Percentiles rank a stretch among this genome's conserved stretches.
These are phyloP conservation scores for Hypoxylon lienhwacheense DNA, from an alignment of 495 filamentous ascomycete genomes.

Conservation along the genomic window DNA sequence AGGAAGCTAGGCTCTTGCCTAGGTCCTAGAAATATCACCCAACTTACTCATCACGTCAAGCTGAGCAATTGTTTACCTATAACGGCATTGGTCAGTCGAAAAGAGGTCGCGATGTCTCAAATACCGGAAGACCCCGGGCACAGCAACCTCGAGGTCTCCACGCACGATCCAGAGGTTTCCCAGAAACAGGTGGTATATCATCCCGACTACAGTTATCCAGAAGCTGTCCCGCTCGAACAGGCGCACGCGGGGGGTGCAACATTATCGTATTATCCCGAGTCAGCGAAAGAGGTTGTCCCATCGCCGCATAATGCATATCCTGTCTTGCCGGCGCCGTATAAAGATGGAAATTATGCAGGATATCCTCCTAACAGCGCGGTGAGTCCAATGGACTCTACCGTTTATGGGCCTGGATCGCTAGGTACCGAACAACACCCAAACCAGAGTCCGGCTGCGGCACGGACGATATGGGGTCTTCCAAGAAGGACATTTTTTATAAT, in stretches of 20 bases:
- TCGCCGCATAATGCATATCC: constrained; percentile 7
- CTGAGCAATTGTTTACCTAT: constrained; percentile 14
- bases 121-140: constrained; percentile 7
- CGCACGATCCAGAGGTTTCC: constrained; percentile 20
- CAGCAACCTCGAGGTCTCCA: constrained; percentile 32
- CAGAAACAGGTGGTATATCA: constrained; percentile 31
- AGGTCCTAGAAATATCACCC: constrained; percentile 7
- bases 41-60: constrained; percentile 6
- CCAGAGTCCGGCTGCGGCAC: constrained; percentile 8
- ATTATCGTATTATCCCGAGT: constrained; percentile 26
- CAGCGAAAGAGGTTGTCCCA: constrained; percentile 29
- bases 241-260: constrained; percentile 5
- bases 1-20: constrained; percentile 9
- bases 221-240: constrained; percentile 31
- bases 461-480: constrained; percentile 24
- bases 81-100: constrained; percentile 14
- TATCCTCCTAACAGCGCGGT: constrained; percentile 9
- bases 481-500: constrained; percentile 27
- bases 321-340: constrained; percentile 10
- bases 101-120: constrained; percentile 23
- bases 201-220: constrained; percentile 29
- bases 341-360: constrained; percentile 13
- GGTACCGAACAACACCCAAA: neutral
- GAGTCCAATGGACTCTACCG: constrained; percentile 11
- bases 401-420: constrained; percentile 8